These are phyloP conservation scores for Xylaria cubensis DNA, from an alignment of 495 filamentous ascomycete genomes.

Conservation along the genomic window DNA sequence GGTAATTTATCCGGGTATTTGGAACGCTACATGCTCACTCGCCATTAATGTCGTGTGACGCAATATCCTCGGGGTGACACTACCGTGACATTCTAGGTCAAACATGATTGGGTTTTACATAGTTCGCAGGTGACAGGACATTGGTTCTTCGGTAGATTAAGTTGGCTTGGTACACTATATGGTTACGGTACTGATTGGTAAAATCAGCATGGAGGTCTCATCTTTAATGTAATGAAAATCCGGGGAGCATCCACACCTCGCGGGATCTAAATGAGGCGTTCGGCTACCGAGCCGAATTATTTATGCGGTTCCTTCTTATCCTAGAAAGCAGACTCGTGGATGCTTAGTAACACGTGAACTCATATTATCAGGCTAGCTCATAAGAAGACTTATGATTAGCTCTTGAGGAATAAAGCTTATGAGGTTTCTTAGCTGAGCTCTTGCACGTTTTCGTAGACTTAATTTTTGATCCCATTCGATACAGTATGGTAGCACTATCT, in stretches of 20 bases:
- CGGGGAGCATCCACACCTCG: slow-evolving; percentile 35
- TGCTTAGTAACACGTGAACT: neutral
- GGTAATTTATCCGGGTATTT: slow-evolving; percentile 33
- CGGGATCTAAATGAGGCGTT: slow-evolving; percentile 31
- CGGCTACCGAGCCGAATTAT: slow-evolving; percentile 34
- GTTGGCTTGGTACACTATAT: neutral
- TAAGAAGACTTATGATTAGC: neutral
- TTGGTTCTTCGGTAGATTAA: neutral
- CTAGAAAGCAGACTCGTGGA: neutral
- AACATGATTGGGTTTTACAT: slow-evolving; percentile 32
- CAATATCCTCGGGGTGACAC: slow-evolving; percentile 37
- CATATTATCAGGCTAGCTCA: neutral
- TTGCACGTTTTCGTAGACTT: neutral
- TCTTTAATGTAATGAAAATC: slow-evolving; percentile 33
- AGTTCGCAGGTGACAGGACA: neutral
- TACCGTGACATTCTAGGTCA: slow-evolving; percentile 33
- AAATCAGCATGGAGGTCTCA: slow-evolving; percentile 29
- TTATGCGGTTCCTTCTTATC: neutral
- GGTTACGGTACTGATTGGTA: slow-evolving; percentile 19
- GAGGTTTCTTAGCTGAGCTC: neutral
- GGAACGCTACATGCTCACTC: slow-evolving; percentile 30
- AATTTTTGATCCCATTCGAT: neutral
- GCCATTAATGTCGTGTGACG: slow-evolving; percentile 25
- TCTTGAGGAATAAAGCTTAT: neutral
- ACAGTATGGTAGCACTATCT: neutral